Conservation (phyloP, 768 basidiomycete genomes). For the Agrocybe pediades region DNA sequence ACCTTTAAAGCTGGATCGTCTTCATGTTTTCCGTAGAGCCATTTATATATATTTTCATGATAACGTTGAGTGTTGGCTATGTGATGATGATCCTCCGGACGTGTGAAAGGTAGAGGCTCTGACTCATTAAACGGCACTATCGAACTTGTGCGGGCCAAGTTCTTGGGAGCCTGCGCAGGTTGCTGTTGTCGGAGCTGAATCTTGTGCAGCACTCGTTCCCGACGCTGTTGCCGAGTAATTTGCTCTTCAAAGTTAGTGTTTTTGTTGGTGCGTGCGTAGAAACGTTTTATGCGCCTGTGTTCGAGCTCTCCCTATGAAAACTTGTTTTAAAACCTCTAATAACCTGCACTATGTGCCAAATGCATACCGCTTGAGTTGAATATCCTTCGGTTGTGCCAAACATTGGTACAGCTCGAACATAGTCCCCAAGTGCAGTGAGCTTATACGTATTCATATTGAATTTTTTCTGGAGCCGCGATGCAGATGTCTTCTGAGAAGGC, state of each 20-base stretch:
- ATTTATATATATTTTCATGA: background rate
- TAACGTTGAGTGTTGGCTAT: conserved; percentile 7
- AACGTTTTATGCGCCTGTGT: conserved; percentile 12
- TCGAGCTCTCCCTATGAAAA: conserved; percentile 15
- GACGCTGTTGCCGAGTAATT: conserved; percentile 4
- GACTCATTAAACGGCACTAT: conserved; percentile 11
- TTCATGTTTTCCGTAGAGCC: background rate
- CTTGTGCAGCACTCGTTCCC: conserved; percentile 7
- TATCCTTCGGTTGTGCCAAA: conserved; percentile 39
- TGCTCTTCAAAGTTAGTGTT: background rate
- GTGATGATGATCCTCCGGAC: conserved; percentile 15
- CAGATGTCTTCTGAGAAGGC: background rate
- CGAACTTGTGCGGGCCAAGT: conserved; percentile 7
- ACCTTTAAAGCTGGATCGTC: background rate
- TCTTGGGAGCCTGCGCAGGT: background rate
- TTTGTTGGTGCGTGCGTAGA: conserved; percentile 13
- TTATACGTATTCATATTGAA: conserved; percentile 35
- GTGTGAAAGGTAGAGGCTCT: conserved; percentile 9
- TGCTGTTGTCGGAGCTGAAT: background rate
- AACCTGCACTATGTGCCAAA: background rate
- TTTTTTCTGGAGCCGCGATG: no score
- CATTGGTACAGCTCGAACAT: conserved; percentile 18
- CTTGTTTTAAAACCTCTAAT: background rate
- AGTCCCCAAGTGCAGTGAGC: conserved; percentile 33
- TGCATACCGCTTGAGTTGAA: conserved; percentile 34